A percentile compares a stretch with the other conserved stretches of the same genome.
phyloP scores from a whole-genome alignment of 2,329 filamentous ascomycete species.

The Microascus cirrosus region DNA sequence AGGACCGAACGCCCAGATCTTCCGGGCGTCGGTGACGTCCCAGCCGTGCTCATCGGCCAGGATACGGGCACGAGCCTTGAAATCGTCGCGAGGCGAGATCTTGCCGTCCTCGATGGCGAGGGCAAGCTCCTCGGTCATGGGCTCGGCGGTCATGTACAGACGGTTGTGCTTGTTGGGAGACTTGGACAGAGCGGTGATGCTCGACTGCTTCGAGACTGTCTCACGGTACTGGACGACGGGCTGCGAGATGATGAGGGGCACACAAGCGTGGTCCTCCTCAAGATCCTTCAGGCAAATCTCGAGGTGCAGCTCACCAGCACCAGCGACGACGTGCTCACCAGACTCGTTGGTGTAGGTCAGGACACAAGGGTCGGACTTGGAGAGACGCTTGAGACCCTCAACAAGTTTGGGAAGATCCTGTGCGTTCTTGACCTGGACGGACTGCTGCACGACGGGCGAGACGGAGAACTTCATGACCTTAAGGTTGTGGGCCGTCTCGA shows the following conservation, averaged over 20 bases:
- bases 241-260: constrained; percentile 95
- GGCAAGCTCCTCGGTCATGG: constrained; percentile 83
- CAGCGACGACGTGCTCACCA: constrained; percentile 97
- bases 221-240: constrained; percentile 98
- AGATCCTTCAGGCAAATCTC: constrained; percentile 99
- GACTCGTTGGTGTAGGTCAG: constrained; percentile 80
- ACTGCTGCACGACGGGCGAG: constrained; percentile 95
- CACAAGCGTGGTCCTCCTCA: constrained; percentile 97
- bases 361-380: constrained; percentile 99
- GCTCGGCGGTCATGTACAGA: constrained; percentile 91
- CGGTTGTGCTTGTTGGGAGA: constrained; percentile 99
- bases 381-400: constrained; percentile 99
- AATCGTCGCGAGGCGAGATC: constrained; percentile 91
- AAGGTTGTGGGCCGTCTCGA: constrained; percentile 96
- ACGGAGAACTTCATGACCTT: constrained; percentile 99
- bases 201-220: constrained; percentile 74
- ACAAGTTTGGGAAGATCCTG: constrained; percentile 99
- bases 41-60: constrained; percentile 95
- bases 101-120: constrained; percentile 85
- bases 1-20: constrained; percentile 99
- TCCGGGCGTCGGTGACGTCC: constrained; percentile 99
- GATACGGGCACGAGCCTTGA: constrained; percentile 95
- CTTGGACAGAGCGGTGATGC: constrained; percentile 96
- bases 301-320: constrained; percentile 98
- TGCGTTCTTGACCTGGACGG: constrained; percentile 99